Base-by-base conservation (phyloP, 1,139 yeast genomes). In the Saccharomycopsis hybrid region DNA sequence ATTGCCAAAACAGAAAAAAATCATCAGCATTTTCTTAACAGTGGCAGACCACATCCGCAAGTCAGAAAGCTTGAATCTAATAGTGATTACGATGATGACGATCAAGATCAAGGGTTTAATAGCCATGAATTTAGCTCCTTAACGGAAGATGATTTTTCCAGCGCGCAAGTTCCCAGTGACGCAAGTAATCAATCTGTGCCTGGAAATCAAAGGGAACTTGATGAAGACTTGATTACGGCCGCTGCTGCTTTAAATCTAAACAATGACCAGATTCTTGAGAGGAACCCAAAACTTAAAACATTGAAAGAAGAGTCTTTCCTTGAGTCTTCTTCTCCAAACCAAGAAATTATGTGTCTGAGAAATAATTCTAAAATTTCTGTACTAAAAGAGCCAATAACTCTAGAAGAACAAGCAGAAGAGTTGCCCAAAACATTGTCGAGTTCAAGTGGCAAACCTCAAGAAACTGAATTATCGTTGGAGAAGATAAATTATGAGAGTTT, bases 321-420 rank as follows among this genome's bases (percentile, higher is more conserved):
- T 11, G 48, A 46, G 8, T 39, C 44, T 3, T 40, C 43, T 5
- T 46, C 48, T 18, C 48, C 48, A n/a, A 46, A 39, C 30, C 46
- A 43, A 24, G 35, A 31, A 31, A 11, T 31, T 31, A 31, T 11
- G 35, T 11, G 7, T 7, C 35, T 8, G 11, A 11, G 11, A 31
- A 11, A 31, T 31, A 31, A 11, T 8, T 7, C 11, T 31, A 11
- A 31, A 8, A 11, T 31, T 31, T 11, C 7, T 7, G 11, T 31
- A 31, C 35, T 11, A 31, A 11, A 31, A 31, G 11, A 11, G 11
- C 18, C 18, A 18, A 18, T 18, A 18, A 18, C 18, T 18, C 11
- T 31, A 7, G 35, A 31, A 31, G 35, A 7, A 7, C 7, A 31
- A 11, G 11, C 35, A 31, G 11, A 31, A 7, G 35, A 7, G 11